A percentile compares a stretch with the other conserved stretches of the same genome.
phyloP scores from a whole-genome alignment of 176 grass and related monocot genomes.

The Puya raimondii region DNA sequence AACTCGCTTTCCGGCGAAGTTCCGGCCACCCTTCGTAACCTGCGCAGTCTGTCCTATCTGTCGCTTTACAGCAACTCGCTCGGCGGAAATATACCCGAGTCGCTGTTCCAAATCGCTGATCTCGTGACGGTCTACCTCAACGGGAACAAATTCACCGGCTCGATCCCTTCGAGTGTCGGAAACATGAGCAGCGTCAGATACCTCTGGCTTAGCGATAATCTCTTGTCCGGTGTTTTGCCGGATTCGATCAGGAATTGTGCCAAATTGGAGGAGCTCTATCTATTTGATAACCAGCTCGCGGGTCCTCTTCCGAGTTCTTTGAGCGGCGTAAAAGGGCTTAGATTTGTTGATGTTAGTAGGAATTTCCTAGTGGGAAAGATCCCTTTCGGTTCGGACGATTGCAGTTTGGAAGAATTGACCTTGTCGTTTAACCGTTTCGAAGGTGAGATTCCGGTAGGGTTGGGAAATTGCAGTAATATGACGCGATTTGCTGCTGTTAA shows the following conservation, averaged over 20 bases:
- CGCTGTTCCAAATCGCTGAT: slow-evolving; percentile 32
- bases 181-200: slow-evolving; percentile 27
- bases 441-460: slow-evolving; percentile 38
- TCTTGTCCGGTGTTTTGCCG: slow-evolving; percentile 44
- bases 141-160: slow-evolving; percentile 41
- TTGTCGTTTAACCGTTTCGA: slow-evolving; percentile 44
- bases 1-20: slow-evolving; percentile 60
- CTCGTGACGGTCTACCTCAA: slow-evolving; percentile 42
- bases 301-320: slow-evolving; percentile 47
- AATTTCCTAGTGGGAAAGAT: slow-evolving; percentile 57
- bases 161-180: slow-evolving; percentile 31
- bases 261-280: slow-evolving; percentile 44
- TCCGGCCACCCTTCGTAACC: slow-evolving; percentile 41
- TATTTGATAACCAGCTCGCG: slow-evolving; percentile 43
- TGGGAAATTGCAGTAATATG: slow-evolving; percentile 52
- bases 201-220: slow-evolving; percentile 38
- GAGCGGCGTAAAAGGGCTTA: slow-evolving; percentile 35
- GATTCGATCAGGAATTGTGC: slow-evolving; percentile 57
- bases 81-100: slow-evolving; percentile 41
- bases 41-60: slow-evolving; percentile 29
- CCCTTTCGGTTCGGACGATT: slow-evolving; percentile 37
- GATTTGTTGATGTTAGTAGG: slow-evolving; percentile 18
- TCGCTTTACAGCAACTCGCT: slow-evolving; percentile 37
- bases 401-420: slow-evolving; percentile 39
- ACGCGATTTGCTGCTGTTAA: slow-evolving; percentile 19